Evolutionary conservation across 1,284 basidiomycete genomes (phyloP), one percentile per base, ranked within the genome.

Genomic region (Cryptococcus jaspeensis): DNA sequence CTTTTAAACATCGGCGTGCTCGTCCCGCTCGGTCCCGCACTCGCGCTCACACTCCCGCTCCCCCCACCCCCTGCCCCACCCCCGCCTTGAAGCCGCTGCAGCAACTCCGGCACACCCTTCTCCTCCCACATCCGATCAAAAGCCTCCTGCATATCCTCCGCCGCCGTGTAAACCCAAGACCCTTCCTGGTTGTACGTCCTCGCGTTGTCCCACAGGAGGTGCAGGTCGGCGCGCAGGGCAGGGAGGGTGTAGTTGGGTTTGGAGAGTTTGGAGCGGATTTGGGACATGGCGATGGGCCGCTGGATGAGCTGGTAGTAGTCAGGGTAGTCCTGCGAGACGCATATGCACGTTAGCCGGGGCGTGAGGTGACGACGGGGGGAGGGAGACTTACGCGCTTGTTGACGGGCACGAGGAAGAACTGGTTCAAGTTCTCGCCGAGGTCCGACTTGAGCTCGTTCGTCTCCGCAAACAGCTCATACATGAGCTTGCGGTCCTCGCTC

Each of bases 161-260:
- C 93, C 63, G 97, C 92, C 63, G 90, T 83, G 79, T 92, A 96
- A 32, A 98, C 93, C 87, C 90, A 89, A 0, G 90, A 92, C 1
- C 68, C 75, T 52, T 75, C 72, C 53, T 71, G 52, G 76, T 94
- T 90, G 80, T 92, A 95, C 41, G 85, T 89, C 69, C 89, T 85
- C 5, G 95, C 94, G 72, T 99, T 99, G 73, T 85, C 83, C 77
- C 95, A 95, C 87, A 98, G 92, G 50, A 92, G 83, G 60, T 79
- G 74, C 65, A 91, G 91, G 77, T 98, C 94, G 50, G 85, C 84
- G 52, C 84, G 82, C 80, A 87, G 93, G 49, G 83, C 80, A 37
- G 84, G 79, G 43, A 93, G 85, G 43, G 80, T 85, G 78, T 90
- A 90, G 81, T 93, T 91, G 55, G 84, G 82, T 56, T 84, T 82